Conservation (phyloP, 1,284 basidiomycete species). For the Tetrapyrgos nigripes region DNA sequence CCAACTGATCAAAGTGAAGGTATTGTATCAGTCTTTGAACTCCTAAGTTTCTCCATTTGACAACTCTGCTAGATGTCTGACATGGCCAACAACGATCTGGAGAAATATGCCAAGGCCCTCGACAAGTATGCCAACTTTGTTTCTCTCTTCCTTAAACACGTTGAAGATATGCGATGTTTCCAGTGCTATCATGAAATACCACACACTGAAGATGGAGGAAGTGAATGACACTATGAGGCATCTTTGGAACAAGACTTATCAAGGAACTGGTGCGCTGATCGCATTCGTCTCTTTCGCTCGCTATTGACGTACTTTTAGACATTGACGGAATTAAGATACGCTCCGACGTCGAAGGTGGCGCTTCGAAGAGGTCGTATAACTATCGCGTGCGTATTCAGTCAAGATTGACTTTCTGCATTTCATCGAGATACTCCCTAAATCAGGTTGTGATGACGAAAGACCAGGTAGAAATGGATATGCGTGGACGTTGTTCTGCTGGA, state of each 20-base stretch:
- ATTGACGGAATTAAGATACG: slow-evolving; percentile 98
- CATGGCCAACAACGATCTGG: slow-evolving; percentile 93
- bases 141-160: slow-evolving; percentile 18
- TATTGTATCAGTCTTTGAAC: slow-evolving; percentile 29
- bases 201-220: slow-evolving; percentile 99
- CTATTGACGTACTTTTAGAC: slow-evolving; percentile 56
- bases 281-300: slow-evolving; percentile 19
- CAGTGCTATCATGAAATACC: slow-evolving; percentile 98
- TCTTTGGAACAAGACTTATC: slow-evolving; percentile 99
- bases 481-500: slow-evolving; percentile 96
- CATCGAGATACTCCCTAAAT: slow-evolving; percentile 28
- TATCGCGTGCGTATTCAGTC: slow-evolving; percentile 76
- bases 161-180: neutral
- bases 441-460: slow-evolving; percentile 99
- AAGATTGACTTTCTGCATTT: slow-evolving; percentile 7
- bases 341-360: slow-evolving; percentile 90
- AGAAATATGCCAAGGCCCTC: slow-evolving; percentile 96
- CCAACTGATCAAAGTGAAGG: slow-evolving; percentile 95
- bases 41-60: neutral
- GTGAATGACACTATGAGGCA: slow-evolving; percentile 97
- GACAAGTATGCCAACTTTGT: slow-evolving; percentile 73
- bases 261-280: slow-evolving; percentile 83
- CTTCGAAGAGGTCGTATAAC: slow-evolving; percentile 94
- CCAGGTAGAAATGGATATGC: slow-evolving; percentile 99
- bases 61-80: slow-evolving; percentile 76